Conservation (phyloP, 1,139 yeast species). For the Yamadazyma conglobata region DNA sequence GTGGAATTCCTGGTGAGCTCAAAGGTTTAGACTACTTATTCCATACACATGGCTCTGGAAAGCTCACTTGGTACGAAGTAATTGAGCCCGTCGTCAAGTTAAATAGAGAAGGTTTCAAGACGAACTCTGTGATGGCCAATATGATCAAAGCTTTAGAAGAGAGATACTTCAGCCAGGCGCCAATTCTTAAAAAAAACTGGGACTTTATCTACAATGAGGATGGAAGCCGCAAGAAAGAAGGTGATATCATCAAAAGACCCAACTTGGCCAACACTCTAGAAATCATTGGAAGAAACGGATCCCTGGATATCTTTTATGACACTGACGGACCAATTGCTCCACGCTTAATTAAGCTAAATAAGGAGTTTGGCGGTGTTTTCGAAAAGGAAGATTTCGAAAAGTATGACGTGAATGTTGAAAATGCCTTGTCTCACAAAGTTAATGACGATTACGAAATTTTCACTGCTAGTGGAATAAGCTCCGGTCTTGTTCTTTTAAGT, state of each 20-base stretch:
- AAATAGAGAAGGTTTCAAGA: conserved; percentile 65
- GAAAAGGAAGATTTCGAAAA: conserved; percentile 58
- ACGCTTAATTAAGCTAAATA: conserved; percentile 44
- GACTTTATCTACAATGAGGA: conserved; percentile 43
- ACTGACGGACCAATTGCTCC: conserved; percentile 72
- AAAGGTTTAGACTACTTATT: conserved; percentile 70
- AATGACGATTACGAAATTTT: conserved; percentile 49
- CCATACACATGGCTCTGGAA: conserved; percentile 64
- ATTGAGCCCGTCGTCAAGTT: conserved; percentile 71
- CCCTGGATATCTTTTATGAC: conserved; percentile 75
- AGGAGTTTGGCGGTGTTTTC: conserved; percentile 58
- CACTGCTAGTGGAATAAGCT: conserved; percentile 74
- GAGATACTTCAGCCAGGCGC: conserved; percentile 27
- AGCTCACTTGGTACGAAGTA: conserved; percentile 67
- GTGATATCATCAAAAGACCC: conserved; percentile 61
- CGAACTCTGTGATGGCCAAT: conserved; percentile 45
- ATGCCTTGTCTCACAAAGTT: conserved; percentile 46
- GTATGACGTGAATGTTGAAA: conserved; percentile 54
- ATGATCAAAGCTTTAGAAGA: conserved; percentile 22
- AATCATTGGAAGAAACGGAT: conserved; percentile 69
- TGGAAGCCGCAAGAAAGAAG: conserved; percentile 37
- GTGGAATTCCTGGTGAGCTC: conserved; percentile 87
- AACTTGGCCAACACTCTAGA: conserved; percentile 64
- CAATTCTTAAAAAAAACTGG: conserved; percentile 45
- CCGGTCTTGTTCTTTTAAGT: conserved; percentile 78